phyloP scores from a whole-genome alignment of 2,329 filamentous ascomycete genomes.

The Colletotrichum sp. region DNA sequence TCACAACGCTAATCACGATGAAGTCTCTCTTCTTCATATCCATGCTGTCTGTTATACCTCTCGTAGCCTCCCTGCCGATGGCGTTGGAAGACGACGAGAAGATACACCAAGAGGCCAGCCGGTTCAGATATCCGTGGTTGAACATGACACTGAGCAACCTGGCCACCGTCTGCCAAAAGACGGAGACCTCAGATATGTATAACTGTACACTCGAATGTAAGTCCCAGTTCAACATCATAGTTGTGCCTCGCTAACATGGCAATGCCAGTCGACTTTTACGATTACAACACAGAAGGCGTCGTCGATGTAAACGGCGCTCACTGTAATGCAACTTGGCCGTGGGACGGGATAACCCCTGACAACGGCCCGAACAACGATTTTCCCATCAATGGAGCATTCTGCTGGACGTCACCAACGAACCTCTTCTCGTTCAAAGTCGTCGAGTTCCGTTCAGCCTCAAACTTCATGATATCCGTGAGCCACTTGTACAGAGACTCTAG shows the following conservation, averaged over 20 bases:
- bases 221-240: not conserved
- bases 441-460: constrained; percentile 17
- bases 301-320: constrained; percentile 20
- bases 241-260: not conserved
- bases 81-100: not conserved
- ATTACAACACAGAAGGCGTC: constrained; percentile 20
- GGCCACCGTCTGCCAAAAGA: not conserved
- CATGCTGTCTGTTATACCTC: not conserved
- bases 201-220: constrained; percentile 15
- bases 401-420: constrained; percentile 10
- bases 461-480: constrained; percentile 15
- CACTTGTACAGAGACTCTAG: constrained; percentile 17
- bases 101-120: not conserved
- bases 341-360: constrained; percentile 25
- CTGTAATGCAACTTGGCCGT: constrained; percentile 26
- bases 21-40: not conserved
- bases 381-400: constrained; percentile 5
- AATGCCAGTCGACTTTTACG: constrained; percentile 20
- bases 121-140: constrained; percentile 16
- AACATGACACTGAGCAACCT: constrained; percentile 20
- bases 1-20: not conserved
- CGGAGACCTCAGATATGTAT: not conserved
- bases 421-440: constrained; percentile 17
- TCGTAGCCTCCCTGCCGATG: not conserved
- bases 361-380: constrained; percentile 31